Percentiles rank a stretch among this genome's conserved stretches.
Evolutionary conservation across 768 basidiomycete species (phyloP).

Genomic region (Pleurotus djamor): DNA sequence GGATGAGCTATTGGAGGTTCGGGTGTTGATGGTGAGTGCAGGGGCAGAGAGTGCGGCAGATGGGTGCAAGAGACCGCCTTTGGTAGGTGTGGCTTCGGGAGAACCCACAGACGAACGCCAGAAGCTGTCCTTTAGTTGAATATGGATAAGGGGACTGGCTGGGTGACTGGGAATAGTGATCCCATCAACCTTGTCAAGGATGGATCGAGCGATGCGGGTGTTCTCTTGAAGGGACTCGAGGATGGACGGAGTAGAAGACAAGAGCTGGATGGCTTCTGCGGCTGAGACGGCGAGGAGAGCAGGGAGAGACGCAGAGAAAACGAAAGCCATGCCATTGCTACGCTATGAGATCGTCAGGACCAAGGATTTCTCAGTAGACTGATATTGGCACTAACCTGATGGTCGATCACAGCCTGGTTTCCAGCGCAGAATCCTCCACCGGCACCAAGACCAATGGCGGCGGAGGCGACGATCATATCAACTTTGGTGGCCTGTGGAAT

Average conservation of each 20-base stretch:
- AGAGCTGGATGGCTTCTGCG: slow-evolving; percentile 80
- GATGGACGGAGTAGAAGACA: slow-evolving; percentile 74
- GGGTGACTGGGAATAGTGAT: slow-evolving; percentile 86
- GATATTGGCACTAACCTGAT: slow-evolving; percentile 57
- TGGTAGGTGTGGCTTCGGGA: slow-evolving; percentile 11
- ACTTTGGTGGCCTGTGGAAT: slow-evolving; percentile 73
- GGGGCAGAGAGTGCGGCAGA: slow-evolving; percentile 16
- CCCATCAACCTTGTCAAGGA: slow-evolving; percentile 78
- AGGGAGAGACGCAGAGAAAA: slow-evolving; percentile 96
- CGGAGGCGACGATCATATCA: slow-evolving; percentile 93
- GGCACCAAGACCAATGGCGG: slow-evolving; percentile 80
- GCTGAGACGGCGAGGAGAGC: slow-evolving; percentile 85
- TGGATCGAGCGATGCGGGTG: slow-evolving; percentile 67
- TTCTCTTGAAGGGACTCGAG: slow-evolving; percentile 82
- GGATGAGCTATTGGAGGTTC: slow-evolving; percentile 9
- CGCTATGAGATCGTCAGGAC: slow-evolving; percentile 44
- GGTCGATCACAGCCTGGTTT: slow-evolving; percentile 74
- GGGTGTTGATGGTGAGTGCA: slow-evolving; percentile 7
- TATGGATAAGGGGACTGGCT: slow-evolving; percentile 86
- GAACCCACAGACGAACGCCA: slow-evolving; percentile 20
- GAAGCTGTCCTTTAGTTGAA: slow-evolving; percentile 34
- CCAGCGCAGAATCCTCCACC: slow-evolving; percentile 97
- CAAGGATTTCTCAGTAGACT: not conserved
- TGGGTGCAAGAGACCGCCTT: slow-evolving; percentile 15
- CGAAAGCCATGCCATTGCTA: slow-evolving; percentile 93